These are phyloP conservation scores for Calonectria leucothoes DNA, from an alignment of 2,329 filamentous ascomycete species.

Conservation along the genomic window DNA sequence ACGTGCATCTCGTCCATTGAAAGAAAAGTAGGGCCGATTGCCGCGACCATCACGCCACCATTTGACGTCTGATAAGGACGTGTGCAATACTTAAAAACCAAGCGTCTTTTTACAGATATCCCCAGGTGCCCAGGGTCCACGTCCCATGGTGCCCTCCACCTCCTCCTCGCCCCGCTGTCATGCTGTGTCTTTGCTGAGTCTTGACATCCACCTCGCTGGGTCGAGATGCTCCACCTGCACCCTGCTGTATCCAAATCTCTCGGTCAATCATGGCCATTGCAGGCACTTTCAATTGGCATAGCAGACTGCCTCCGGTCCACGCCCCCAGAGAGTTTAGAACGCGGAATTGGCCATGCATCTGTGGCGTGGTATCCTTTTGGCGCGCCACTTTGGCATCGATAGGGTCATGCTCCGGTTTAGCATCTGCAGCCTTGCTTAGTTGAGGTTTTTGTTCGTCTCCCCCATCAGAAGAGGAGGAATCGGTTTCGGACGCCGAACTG, in stretches of 20 bases:
- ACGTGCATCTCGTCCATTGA: conserved; percentile 8
- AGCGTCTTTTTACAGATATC: conserved; percentile 53
- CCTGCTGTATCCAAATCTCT: conserved; percentile 77
- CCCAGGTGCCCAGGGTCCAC: conserved; percentile 75
- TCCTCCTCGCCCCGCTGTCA: conserved; percentile 63
- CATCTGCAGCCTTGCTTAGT: conserved; percentile 37
- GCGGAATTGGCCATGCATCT: conserved; percentile 70
- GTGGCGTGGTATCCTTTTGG: conserved; percentile 49
- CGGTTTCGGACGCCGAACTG: conserved; percentile 28
- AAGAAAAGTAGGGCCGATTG: conserved; percentile 17
- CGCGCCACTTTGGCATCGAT: conserved; percentile 52
- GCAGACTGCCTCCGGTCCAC: conserved; percentile 80
- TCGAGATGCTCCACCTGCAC: conserved; percentile 69
- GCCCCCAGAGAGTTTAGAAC: conserved; percentile 77
- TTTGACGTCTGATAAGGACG: background rate
- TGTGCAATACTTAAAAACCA: conserved; percentile 1
- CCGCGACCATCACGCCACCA: conserved; percentile 21
- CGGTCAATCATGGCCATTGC: conserved; percentile 77
- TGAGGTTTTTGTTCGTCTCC: conserved; percentile 36
- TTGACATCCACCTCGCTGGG: conserved; percentile 70
- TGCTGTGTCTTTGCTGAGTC: conserved; percentile 71
- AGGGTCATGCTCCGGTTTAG: conserved; percentile 42
- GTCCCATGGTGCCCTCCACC: conserved; percentile 55
- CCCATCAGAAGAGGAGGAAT: conserved; percentile 35
- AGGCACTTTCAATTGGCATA: conserved; percentile 75